phyloP scores from a whole-genome alignment of 1,284 basidiomycete genomes.

The Trametes versicolor region DNA sequence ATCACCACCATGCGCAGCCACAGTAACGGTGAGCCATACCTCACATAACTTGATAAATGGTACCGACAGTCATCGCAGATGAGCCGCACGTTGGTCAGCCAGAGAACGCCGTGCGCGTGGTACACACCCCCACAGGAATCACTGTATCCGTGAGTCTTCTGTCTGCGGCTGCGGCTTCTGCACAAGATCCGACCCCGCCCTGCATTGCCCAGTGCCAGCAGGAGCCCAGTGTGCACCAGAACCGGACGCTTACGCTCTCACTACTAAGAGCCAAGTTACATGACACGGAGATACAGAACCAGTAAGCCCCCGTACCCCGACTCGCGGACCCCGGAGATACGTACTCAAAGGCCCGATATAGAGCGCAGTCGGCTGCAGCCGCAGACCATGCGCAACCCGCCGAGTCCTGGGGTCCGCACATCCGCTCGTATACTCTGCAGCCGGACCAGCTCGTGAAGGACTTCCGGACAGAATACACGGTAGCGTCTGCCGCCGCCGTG shows the following conservation, averaged over 20 bases:
- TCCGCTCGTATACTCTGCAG: slow-evolving; percentile 34
- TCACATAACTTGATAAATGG: not conserved
- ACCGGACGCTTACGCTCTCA: slow-evolving; percentile 27
- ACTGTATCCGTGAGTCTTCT: slow-evolving; percentile 27
- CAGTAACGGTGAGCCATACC: slow-evolving; percentile 25
- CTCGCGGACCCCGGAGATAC: not conserved
- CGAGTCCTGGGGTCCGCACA: slow-evolving; percentile 31
- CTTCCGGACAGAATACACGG: slow-evolving; percentile 31
- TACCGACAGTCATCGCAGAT: slow-evolving; percentile 13
- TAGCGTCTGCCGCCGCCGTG: slow-evolving; percentile 18
- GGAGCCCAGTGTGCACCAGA: slow-evolving; percentile 26
- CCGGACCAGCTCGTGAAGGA: slow-evolving; percentile 35
- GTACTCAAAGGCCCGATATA: slow-evolving; percentile 9
- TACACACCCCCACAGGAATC: slow-evolving; percentile 33
- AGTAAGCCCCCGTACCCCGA: slow-evolving; percentile 16
- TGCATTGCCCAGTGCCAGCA: slow-evolving; percentile 29
- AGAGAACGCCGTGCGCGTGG: slow-evolving; percentile 31
- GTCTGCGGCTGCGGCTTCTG: not conserved
- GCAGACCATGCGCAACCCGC: slow-evolving; percentile 25
- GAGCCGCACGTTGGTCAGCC: slow-evolving; percentile 26
- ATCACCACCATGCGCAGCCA: slow-evolving; percentile 32
- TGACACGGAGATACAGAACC: slow-evolving; percentile 31
- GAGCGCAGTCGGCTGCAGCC: slow-evolving; percentile 28
- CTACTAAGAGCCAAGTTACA: slow-evolving; percentile 34
- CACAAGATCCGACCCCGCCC: not conserved